phyloP scores from a whole-genome alignment of 345 rosid species.

The Gossypium mustelinum region DNA sequence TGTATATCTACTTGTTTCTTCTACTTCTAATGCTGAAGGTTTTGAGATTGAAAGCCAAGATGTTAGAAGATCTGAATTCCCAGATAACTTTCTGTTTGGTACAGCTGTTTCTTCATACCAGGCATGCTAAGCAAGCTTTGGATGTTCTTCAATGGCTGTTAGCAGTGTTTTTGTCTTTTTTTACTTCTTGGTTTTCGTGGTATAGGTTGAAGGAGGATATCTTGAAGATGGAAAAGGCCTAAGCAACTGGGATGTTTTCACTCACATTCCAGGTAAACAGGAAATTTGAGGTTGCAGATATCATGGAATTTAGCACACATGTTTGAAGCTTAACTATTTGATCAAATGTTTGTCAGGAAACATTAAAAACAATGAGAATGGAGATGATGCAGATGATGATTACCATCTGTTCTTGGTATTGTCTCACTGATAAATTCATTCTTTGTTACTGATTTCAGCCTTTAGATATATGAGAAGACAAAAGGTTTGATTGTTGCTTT shows the following conservation, averaged over 20 bases:
- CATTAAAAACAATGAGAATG: constrained; percentile 11
- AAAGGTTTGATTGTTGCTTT: not conserved
- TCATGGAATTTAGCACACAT: not conserved
- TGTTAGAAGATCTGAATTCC: constrained; percentile 21
- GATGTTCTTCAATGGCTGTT: not conserved
- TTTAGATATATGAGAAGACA: not conserved
- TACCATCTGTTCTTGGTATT: constrained; percentile 12
- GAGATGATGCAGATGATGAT: constrained; percentile 13
- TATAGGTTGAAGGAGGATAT: constrained; percentile 36
- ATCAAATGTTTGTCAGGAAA: not conserved
- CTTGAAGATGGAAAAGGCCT: constrained; percentile 38
- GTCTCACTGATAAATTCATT: not conserved
- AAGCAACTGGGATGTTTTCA: constrained; percentile 41
- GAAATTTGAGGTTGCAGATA: not conserved
- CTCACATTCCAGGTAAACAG: constrained; percentile 26
- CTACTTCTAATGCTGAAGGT: not conserved
- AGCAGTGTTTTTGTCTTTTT: not conserved
- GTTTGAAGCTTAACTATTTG: not conserved
- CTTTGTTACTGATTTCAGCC: not conserved
- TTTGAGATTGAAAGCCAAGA: not conserved
- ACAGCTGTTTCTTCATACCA: constrained; percentile 23
- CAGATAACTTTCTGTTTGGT: constrained; percentile 27
- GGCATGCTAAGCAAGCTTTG: constrained; percentile 1
- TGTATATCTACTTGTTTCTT: not conserved
- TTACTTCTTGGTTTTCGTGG: not conserved